Evolutionary conservation across 2,329 filamentous ascomycete genomes (phyloP).

Genomic region (Fusarium mexicanum): DNA sequence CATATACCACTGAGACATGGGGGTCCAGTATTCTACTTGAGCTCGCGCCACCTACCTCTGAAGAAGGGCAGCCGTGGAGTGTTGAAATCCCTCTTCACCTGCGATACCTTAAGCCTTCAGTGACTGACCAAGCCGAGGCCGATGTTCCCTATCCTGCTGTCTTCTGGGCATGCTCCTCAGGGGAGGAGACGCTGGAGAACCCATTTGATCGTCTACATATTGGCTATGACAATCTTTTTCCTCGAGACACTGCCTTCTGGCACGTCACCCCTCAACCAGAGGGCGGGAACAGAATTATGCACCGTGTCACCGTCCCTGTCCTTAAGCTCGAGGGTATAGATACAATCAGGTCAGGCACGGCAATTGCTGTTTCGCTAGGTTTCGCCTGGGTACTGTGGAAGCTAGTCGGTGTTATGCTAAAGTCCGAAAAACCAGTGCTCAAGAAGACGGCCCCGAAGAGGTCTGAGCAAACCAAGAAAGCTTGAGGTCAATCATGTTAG

Average conservation of each 20-base stretch:
- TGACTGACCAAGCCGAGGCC: conserved; percentile 62
- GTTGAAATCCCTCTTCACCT: conserved; percentile 84
- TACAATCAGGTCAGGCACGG: conserved; percentile 65
- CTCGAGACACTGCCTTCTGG: conserved; percentile 81
- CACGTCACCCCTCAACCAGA: conserved; percentile 69
- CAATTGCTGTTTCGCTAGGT: conserved; percentile 67
- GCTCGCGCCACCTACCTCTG: conserved; percentile 64
- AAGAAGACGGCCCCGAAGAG: conserved; percentile 34
- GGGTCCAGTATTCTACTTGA: conserved; percentile 82
- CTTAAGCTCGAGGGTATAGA: conserved; percentile 62
- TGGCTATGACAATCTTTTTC: conserved; percentile 88
- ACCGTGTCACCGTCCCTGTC: conserved; percentile 71
- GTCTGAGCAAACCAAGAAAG: conserved; percentile 24
- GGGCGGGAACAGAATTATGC: conserved; percentile 56
- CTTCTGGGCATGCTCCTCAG: conserved; percentile 88
- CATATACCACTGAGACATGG: conserved; percentile 81
- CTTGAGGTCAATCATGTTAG: background rate
- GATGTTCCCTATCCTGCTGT: conserved; percentile 82
- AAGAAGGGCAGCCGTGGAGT: conserved; percentile 63
- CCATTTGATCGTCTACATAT: conserved; percentile 87
- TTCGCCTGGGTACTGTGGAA: conserved; percentile 77
- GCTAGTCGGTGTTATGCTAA: conserved; percentile 47
- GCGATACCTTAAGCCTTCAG: conserved; percentile 77
- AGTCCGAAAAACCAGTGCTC: background rate
- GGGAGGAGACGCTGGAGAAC: conserved; percentile 75